A percentile compares a stretch with the other conserved stretches of the same genome.
phyloP scores from a whole-genome alignment of 768 basidiomycete species.

The Phanerochaete carnosa region DNA sequence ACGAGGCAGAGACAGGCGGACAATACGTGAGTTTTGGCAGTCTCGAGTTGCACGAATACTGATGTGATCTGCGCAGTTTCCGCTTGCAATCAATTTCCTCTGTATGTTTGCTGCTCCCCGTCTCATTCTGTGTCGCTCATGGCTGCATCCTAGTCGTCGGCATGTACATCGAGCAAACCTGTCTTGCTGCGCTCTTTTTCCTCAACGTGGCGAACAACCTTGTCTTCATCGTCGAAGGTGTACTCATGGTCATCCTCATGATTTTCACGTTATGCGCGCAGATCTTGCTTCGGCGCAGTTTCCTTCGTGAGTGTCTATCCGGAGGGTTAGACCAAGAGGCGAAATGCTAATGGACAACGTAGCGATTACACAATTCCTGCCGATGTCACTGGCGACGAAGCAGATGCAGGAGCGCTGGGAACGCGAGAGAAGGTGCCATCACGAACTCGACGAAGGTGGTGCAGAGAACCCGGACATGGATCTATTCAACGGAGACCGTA shows the following conservation, averaged over 20 bases:
- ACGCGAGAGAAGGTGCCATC: constrained; percentile 22
- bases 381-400: constrained; percentile 61
- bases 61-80: constrained; percentile 16
- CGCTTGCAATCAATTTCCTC: constrained; percentile 44
- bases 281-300: constrained; percentile 36
- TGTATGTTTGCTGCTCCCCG: constrained; percentile 31
- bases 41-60: constrained; percentile 21
- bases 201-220: constrained; percentile 39
- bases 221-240: constrained; percentile 41
- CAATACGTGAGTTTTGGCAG: constrained; percentile 10
- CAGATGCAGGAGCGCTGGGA: constrained; percentile 44
- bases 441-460: neutral
- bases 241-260: constrained; percentile 56
- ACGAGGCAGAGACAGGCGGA: constrained; percentile 43
- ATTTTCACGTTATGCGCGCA: constrained; percentile 48
- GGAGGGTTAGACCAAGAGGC: neutral
- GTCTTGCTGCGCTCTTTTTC: constrained; percentile 67
- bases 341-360: neutral
- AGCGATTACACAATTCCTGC: constrained; percentile 54
- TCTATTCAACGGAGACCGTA: constrained; percentile 25
- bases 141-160: constrained; percentile 45
- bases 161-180: constrained; percentile 69
- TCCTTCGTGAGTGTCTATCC: constrained; percentile 33
- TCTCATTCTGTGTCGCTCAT: neutral
- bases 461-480: constrained; percentile 19